Conservation (phyloP, 2,329 filamentous ascomycete genomes). For the Davidsoniella eucalypti region DNA sequence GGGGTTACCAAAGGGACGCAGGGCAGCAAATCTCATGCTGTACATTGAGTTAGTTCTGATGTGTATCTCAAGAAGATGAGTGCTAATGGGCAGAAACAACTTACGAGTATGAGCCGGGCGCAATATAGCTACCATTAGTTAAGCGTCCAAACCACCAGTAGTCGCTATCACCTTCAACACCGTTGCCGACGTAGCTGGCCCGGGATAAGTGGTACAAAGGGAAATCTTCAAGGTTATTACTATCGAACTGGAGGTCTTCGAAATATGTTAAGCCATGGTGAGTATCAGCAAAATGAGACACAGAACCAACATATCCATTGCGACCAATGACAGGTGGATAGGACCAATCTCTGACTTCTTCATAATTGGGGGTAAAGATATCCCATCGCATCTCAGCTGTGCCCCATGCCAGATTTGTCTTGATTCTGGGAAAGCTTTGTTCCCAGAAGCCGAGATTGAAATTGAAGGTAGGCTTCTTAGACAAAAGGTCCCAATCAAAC, state of each 20-base stretch:
- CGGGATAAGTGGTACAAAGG: too few relatives aligned
- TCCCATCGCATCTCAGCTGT: conserved; percentile 23
- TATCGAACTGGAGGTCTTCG: too few relatives aligned
- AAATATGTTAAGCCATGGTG: too few relatives aligned
- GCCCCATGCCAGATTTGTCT: conserved; percentile 18
- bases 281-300: conserved; percentile 15
- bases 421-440: conserved; percentile 15
- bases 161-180: conserved; percentile 5
- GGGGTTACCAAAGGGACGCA: conserved; percentile 17
- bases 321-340: conserved; percentile 25
- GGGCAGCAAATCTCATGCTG: conserved; percentile 17
- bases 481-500: background rate
- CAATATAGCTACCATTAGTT: conserved; percentile 17
- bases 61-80: background rate
- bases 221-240: too few relatives aligned
- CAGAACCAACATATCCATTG: conserved; percentile 26
- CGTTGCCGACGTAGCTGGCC: background rate
- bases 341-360: conserved; percentile 22
- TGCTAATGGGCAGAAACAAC: background rate
- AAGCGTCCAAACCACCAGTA: conserved; percentile 19
- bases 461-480: conserved; percentile 12
- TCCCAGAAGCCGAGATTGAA: conserved; percentile 9
- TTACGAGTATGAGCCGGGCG: conserved; percentile 16
- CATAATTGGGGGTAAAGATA: conserved; percentile 25
- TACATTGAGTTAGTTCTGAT: background rate